Evolutionary conservation across 768 basidiomycete genomes (phyloP).

Genomic region (Candolleomyces efflorescens): DNA sequence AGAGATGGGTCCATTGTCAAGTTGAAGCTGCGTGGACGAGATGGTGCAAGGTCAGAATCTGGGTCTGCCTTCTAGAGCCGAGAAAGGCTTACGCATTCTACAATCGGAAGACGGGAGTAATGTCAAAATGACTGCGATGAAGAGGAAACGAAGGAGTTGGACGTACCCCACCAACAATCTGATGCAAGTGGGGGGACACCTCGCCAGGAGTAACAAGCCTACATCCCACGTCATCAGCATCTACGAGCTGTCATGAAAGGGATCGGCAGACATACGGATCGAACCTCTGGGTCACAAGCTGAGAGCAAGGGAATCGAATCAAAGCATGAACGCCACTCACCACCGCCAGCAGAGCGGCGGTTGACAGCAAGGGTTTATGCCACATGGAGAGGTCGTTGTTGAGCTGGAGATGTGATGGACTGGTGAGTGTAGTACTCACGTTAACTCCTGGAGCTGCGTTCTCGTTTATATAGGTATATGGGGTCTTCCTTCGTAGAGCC

Average conservation of each 20-base stretch:
- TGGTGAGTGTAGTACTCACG: too few relatives aligned
- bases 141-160: not conserved
- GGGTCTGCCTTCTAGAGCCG: not conserved
- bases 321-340: not conserved
- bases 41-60: not conserved
- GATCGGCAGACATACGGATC: slow-evolving; percentile 3
- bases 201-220: slow-evolving; percentile 11
- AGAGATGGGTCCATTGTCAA: slow-evolving; percentile 9
- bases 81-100: slow-evolving; percentile 8
- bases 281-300: slow-evolving; percentile 4
- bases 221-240: not conserved
- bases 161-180: slow-evolving; percentile 11
- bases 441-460: too few relatives aligned
- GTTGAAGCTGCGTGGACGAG: slow-evolving; percentile 3
- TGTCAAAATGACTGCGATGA: not conserved
- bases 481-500: too few relatives aligned
- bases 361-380: not conserved
- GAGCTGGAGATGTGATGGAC: too few relatives aligned
- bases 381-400: not conserved
- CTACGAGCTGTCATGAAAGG: not conserved
- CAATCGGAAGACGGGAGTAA: not conserved
- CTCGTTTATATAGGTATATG: too few relatives aligned
- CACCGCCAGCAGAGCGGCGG: not conserved
- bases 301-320: slow-evolving; percentile 9
- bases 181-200: slow-evolving; percentile 12